Evolutionary conservation across 768 basidiomycete genomes (phyloP), one percentile per base, ranked within the genome.

Genomic region (Gautieria morchelliformis): DNA sequence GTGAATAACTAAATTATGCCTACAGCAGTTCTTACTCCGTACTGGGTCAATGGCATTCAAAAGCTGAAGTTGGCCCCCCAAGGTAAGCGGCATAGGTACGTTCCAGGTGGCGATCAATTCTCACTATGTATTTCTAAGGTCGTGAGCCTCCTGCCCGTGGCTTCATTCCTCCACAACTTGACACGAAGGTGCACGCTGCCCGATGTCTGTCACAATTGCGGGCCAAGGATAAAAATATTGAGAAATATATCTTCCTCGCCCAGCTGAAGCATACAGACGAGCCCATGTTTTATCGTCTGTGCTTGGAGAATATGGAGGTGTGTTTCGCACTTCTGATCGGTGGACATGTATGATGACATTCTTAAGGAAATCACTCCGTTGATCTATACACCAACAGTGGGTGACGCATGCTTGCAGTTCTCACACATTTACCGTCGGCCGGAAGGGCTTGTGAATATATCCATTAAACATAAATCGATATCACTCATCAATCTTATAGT

Each of bases 321-420:
- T 77, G 64, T 69, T 27, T 12, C 24, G 30, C 24, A 37, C 35
- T 20, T 24, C 46, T 2, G 17, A 20, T 35, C 1, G 5, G 5
- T 6, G 39, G 20, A 27, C 45, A 46, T 46, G 14, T 58, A 30
- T 32, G 10, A 49, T 10, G 24, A 22, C 22, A 14, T 50, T 47
- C 39, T 60, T 5, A 62, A 78, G 75, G 81, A 84, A 68, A 72
- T 86, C 41, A 73, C 82, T 20, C 92, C 93, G 14, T 77, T 93
- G 44, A 90, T 95, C 56, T 95, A 94, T 68, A 95, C 93, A 0
- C 93, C 93, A 0, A 91, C 89, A 14, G 91, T 95, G 30, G 93
- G 93, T 24, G 90, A 94, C 63, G 93, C 92, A 3, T 93, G 91
- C 66, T 67, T 89, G 62, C 85, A 89, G 64, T 93, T 81, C 72